Evolutionary conservation across 2,329 filamentous ascomycete genomes (phyloP), one percentile per base, ranked within the genome.

Genomic region (Dactylellina sp.): DNA sequence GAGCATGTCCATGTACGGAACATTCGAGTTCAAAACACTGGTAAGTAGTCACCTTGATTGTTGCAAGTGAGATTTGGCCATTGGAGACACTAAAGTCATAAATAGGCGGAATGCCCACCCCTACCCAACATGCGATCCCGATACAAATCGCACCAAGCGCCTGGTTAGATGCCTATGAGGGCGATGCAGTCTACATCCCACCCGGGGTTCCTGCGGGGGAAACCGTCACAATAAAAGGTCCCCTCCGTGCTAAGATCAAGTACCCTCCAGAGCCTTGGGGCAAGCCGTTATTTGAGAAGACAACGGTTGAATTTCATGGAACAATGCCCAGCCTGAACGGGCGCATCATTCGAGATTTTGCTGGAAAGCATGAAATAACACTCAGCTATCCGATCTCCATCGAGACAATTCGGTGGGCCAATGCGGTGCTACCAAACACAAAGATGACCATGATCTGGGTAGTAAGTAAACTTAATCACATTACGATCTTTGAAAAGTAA

Each of bases 331-430:
- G 32, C 12, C 20, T 64, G 4, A 64, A 56, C 37, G 24, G 40
- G 11, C 60, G 60, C 7, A 56, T 64, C 1, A 55, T 64, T n/a
- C 35, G 60, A 6, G 60, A 64, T 28, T 64, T 64, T n/a, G 12
- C 47, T 25, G 60, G 60, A 1, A 56, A 55, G 18, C 47, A 40
- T 1, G 60, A 64, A 11, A 25, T 64, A 14, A 46, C 47, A 25
- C 24, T 64, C 2, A 44, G 50, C 4, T 64, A 64, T 37, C 60
- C 60, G 14, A 56, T 64, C 11, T 64, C 47, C 1, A 24, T 64
- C 9, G 47, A 64, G 9, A 47, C 37, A 0, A 44, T 32, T 7
- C 18, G 60, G 32, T 64, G 60, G 60, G 47, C 60, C 7, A 55
- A 64, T 22, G 39, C 60, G 4, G 60, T 64, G 14, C 49, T 64